Evolutionary conservation across 2,329 filamentous ascomycete genomes (phyloP).

Genomic region (Amphichorda felina): DNA sequence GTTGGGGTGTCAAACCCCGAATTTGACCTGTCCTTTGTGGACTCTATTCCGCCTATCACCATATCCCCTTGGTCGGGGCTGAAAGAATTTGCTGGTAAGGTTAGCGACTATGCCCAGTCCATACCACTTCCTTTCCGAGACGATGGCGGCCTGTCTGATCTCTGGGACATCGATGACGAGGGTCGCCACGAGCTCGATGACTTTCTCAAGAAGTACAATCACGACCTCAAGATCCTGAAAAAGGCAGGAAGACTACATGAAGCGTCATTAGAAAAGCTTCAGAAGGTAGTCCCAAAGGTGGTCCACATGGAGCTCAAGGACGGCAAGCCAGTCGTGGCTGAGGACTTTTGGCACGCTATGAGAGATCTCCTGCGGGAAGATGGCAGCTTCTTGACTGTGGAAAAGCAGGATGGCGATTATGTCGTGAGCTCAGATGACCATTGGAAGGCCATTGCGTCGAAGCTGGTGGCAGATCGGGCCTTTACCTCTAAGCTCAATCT

Average conservation of each 20-base stretch:
- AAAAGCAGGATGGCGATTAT: conserved; percentile 24
- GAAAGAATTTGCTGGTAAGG: neutral
- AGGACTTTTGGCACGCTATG: conserved; percentile 56
- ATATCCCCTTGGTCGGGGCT: neutral
- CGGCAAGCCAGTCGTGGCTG: conserved; percentile 40
- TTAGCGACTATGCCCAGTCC: conserved; percentile 1
- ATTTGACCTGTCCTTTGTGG: neutral
- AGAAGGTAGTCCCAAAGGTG: conserved; percentile 39
- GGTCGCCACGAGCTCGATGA: conserved; percentile 9
- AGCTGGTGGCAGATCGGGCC: conserved; percentile 15
- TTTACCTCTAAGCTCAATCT: conserved; percentile 15
- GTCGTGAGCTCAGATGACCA: conserved; percentile 30
- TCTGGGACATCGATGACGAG: conserved; percentile 3
- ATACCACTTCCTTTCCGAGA: conserved; percentile 1
- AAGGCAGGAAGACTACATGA: conserved; percentile 18
- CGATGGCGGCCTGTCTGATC: conserved; percentile 5
- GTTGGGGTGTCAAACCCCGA: neutral
- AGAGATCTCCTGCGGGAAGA: conserved; percentile 39
- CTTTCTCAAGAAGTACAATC: conserved; percentile 14
- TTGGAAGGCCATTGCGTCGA: conserved; percentile 30
- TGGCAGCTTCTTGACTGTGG: conserved; percentile 31
- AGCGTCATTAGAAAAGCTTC: conserved; percentile 27
- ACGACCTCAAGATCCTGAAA: conserved; percentile 6
- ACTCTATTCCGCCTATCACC: neutral
- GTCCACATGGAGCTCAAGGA: conserved; percentile 41